Evolutionary conservation across 2,329 filamentous ascomycete species (phyloP).

Genomic region (Aspergillus japonicus): DNA sequence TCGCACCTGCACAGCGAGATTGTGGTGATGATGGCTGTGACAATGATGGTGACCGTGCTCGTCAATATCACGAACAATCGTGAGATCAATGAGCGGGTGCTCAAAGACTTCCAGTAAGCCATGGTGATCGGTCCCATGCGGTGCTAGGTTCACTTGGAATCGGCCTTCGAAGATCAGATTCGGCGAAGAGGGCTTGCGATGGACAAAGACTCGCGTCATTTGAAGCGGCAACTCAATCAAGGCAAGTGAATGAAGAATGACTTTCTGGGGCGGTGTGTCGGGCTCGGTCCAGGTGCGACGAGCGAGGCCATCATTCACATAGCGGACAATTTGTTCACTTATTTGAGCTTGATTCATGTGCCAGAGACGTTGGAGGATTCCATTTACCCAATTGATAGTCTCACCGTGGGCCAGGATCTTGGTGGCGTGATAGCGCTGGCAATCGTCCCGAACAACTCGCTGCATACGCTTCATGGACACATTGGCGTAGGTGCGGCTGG

Average conservation of each 20-base stretch:
- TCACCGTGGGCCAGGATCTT: constrained; percentile 13
- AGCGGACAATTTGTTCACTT: constrained; percentile 13
- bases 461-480: constrained; percentile 13
- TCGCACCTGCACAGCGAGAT: constrained; percentile 15
- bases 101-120: constrained; percentile 3
- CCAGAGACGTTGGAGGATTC: constrained; percentile 12
- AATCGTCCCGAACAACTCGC: constrained; percentile 15
- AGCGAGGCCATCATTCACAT: constrained; percentile 17
- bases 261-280: constrained; percentile 4
- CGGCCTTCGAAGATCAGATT: constrained; percentile 17
- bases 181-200: constrained; percentile 7
- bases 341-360: constrained; percentile 17
- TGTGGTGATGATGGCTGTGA: constrained; percentile 8
- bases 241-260: constrained; percentile 16
- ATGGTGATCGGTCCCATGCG: constrained; percentile 5
- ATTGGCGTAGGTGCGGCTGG: constrained; percentile 16
- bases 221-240: constrained; percentile 15
- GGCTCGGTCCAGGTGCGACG: background rate
- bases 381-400: constrained; percentile 17
- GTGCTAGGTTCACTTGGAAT: constrained; percentile 12
- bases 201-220: constrained; percentile 8
- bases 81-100: constrained; percentile 14
- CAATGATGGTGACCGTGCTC: background rate
- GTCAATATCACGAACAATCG: constrained; percentile 11
- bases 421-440: constrained; percentile 13